phyloP scores from a whole-genome alignment of 768 basidiomycete genomes.

The Naganishia vishniacii region DNA sequence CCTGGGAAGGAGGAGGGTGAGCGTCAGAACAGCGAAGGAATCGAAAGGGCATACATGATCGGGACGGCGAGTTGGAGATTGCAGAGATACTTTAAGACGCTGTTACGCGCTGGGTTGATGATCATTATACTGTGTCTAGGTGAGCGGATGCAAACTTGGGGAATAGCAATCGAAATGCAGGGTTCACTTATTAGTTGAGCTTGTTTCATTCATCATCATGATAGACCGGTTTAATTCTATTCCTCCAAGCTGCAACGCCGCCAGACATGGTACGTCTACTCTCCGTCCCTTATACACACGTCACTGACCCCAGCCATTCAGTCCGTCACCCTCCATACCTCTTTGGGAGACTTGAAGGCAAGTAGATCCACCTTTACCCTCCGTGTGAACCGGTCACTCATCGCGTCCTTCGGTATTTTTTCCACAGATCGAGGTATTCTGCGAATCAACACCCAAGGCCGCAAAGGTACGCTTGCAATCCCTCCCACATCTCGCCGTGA shows the following conservation, averaged over 20 bases:
- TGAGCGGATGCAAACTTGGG: neutral
- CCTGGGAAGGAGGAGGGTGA: neutral
- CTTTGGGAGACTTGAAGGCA: constrained; percentile 92
- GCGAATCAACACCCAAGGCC: constrained; percentile 89
- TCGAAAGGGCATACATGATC: neutral
- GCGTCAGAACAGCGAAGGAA: no score
- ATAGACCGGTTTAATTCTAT: no score
- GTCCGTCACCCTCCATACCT: constrained; percentile 93
- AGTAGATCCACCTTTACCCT: constrained; percentile 26
- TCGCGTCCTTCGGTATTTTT: constrained; percentile 4
- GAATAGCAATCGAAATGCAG: neutral
- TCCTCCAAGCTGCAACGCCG: no score
- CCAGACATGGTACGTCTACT: no score
- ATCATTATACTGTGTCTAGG: neutral
- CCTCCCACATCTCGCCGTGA: neutral
- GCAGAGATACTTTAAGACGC: no score
- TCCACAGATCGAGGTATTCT: constrained; percentile 84
- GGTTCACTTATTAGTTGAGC: no score
- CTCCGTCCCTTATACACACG: no score
- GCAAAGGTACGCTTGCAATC: constrained; percentile 67
- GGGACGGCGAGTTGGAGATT: no score
- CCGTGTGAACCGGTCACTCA: neutral
- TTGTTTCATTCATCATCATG: no score
- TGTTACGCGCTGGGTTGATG: no score
- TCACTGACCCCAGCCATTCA: no score